Evolutionary conservation across 345 rosid genomes (phyloP), one percentile per base, ranked within the genome.

Genomic region (Lepidium africanum): DNA sequence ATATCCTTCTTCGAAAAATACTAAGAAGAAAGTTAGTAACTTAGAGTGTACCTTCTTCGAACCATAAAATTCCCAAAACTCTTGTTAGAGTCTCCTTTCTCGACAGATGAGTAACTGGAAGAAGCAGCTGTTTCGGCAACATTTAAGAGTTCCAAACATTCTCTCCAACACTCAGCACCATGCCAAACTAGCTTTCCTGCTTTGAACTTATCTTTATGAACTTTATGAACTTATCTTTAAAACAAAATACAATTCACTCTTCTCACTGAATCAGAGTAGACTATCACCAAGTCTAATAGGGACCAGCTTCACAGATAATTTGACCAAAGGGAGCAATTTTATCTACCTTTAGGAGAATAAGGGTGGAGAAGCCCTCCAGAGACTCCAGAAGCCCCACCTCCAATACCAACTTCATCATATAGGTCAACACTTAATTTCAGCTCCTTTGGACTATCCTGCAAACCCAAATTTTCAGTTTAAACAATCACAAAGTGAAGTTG

Each of bases 311-410:
- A 51, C 42, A 10, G 13, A 38, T 5, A 38, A 1, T 5, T 10
- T 5, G 33, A 30, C 33, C 7, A 41, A 59, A 37, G 23, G 21
- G n/a, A 7, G 4, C 0, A 12, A 27, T 7, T 61, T 55, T 5
- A 25, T 39, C n/a, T 11, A 93, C 97, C 97, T 87, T 90, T 88
- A 42, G 94, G 97, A 43, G 94, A 90, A 77, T 93, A 90, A 42
- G 97, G 98, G 57, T 93, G 97, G 52, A 93, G 89, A 2, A 90
- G 92, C 10, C 98, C 98, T 41, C 98, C 98, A 7, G 98, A 86
- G 43, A 88, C 87, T 43, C 97, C 98, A 33, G 98, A 93, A 23
- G 97, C 97, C 21, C 97, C 97, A 41, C 97, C 91, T 23, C 98
- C 97, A 39, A 93, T 81, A 7, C 97, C 98, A 75, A 72, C 78